Evolutionary conservation across 1,284 basidiomycete species (phyloP).

Genomic region (Bjerkandera adusta): DNA sequence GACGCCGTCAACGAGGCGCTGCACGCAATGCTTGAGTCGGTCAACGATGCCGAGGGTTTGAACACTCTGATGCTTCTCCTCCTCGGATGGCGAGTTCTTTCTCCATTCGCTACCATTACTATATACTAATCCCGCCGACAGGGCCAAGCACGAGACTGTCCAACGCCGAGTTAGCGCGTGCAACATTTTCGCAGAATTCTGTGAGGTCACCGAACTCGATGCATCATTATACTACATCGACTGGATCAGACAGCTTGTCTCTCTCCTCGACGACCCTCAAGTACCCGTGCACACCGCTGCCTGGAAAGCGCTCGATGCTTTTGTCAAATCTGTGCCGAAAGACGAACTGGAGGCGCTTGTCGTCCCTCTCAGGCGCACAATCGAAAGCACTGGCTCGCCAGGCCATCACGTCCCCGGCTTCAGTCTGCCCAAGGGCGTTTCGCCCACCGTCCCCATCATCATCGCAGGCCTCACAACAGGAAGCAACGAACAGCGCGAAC

Average conservation of each 20-base stretch:
- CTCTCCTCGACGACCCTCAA: conserved; percentile 81
- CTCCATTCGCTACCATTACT: neutral
- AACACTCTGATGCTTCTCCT: conserved; percentile 87
- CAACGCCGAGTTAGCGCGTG: conserved; percentile 77
- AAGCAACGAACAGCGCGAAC: conserved; percentile 84
- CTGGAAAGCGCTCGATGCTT: conserved; percentile 81
- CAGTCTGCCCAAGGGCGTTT: conserved; percentile 87
- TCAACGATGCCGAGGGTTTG: conserved; percentile 83
- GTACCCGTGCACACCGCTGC: conserved; percentile 80
- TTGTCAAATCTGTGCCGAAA: conserved; percentile 91
- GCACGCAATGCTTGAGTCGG: conserved; percentile 70
- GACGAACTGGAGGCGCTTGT: conserved; percentile 90
- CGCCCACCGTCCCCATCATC: conserved; percentile 86
- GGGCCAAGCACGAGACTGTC: conserved; percentile 77
- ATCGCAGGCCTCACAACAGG: conserved; percentile 85
- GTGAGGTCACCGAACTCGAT: conserved; percentile 79
- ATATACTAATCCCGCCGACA: conserved; percentile 29
- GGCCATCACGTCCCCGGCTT: conserved; percentile 86
- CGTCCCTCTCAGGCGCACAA: conserved; percentile 83
- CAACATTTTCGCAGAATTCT: conserved; percentile 78
- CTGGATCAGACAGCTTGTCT: conserved; percentile 93
- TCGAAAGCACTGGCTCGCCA: conserved; percentile 83
- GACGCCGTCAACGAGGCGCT: conserved; percentile 79
- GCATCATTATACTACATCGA: conserved; percentile 85
- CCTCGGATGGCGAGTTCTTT: conserved; percentile 76